A percentile compares a stretch with the other conserved stretches of the same genome.
Conservation (phyloP, 805 yeast species). For the Myxozyma sirexii region DNA sequence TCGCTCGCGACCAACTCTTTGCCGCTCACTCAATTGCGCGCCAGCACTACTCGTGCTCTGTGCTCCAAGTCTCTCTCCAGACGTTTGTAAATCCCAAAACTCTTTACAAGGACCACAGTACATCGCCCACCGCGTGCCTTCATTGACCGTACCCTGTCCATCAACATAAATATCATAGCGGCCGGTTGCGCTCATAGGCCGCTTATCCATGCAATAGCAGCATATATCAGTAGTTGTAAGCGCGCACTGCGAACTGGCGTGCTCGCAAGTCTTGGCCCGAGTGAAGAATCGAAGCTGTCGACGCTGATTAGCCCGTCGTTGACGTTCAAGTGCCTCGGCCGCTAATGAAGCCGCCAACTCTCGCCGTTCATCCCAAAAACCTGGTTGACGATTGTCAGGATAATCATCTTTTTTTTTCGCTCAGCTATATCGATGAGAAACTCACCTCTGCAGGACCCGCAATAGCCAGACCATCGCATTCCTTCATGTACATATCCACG, state of each 20-base stretch:
- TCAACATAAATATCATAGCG: constrained; percentile 25
- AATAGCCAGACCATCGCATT: constrained; percentile 25
- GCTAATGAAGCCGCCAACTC: neutral
- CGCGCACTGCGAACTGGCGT: constrained; percentile 9
- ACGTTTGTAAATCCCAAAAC: neutral
- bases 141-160: constrained; percentile 29
- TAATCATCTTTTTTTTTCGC: neutral
- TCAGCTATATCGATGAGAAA: neutral
- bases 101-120: constrained; percentile 27
- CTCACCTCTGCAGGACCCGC: constrained; percentile 24
- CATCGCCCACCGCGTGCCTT: constrained; percentile 25
- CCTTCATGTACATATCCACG: constrained; percentile 28
- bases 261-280: constrained; percentile 19
- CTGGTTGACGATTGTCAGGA: neutral
- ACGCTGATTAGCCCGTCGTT: neutral
- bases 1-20: constrained; percentile 1
- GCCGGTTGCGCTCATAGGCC: constrained; percentile 9
- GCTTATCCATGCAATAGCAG: constrained; percentile 22
- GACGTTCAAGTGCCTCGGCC: neutral
- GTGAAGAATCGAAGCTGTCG: neutral
- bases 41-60: neutral
- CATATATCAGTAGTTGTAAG: constrained; percentile 9
- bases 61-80: neutral
- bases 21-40: neutral
- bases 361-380: constrained; percentile 2